Conservation (phyloP, 2,329 filamentous ascomycete genomes). For the Diaporthe capsici region DNA sequence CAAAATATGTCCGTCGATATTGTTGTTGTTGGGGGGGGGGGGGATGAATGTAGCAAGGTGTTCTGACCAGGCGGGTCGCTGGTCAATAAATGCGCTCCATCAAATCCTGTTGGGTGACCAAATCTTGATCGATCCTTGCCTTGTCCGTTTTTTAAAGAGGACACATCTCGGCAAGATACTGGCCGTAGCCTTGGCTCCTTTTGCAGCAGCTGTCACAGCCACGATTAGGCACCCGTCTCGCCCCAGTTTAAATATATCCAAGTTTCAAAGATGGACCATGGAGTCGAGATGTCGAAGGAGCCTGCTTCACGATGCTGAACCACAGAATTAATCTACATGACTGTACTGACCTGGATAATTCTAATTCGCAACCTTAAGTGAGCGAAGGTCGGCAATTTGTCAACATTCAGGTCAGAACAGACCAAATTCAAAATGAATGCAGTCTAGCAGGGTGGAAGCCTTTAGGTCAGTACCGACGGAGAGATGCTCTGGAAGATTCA, state of each 20-base stretch:
- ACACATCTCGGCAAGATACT: not conserved
- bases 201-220: not conserved
- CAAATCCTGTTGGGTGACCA: not conserved
- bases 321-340: too few relatives aligned
- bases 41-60: not conserved
- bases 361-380: too few relatives aligned
- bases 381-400: too few relatives aligned
- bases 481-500: too few relatives aligned
- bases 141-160: not conserved
- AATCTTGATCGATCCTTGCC: not conserved
- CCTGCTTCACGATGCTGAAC: too few relatives aligned
- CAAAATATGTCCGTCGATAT: not conserved
- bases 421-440: too few relatives aligned
- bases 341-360: too few relatives aligned
- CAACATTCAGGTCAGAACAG: too few relatives aligned
- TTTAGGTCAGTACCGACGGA: too few relatives aligned
- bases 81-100: not conserved
- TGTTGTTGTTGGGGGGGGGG: not conserved
- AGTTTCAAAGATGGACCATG: not conserved
- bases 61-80: not conserved
- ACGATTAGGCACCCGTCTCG: not conserved
- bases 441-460: too few relatives aligned
- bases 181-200: not conserved
- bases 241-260: not conserved
- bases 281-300: not conserved